Percentiles rank a stretch among this genome's conserved stretches.
Evolutionary conservation across 352 stramenopile species (phyloP).

Genomic region (Pythium sp.): DNA sequence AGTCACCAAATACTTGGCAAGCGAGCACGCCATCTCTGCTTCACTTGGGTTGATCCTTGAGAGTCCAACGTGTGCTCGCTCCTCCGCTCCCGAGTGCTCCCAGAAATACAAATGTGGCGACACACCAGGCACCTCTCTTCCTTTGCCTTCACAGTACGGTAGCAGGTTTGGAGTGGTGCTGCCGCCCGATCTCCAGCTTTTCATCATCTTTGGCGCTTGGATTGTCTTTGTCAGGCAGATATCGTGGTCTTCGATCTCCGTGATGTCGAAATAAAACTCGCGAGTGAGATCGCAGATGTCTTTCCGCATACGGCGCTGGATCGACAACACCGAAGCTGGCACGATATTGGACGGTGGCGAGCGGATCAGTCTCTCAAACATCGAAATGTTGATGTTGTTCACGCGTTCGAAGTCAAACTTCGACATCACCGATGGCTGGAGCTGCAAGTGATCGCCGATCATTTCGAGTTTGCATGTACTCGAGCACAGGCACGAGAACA

Average conservation of each 20-base stretch:
- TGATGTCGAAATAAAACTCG: slow-evolving; percentile 78
- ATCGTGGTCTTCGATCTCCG: slow-evolving; percentile 76
- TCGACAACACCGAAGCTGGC: slow-evolving; percentile 76
- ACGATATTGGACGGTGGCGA: slow-evolving; percentile 58
- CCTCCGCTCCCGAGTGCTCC: slow-evolving; percentile 65
- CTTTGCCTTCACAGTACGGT: slow-evolving; percentile 33
- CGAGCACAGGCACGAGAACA: slow-evolving; percentile 81
- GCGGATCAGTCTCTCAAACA: slow-evolving; percentile 88
- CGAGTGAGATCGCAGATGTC: slow-evolving; percentile 87
- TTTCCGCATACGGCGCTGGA: slow-evolving; percentile 86
- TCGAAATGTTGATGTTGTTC: slow-evolving; percentile 88
- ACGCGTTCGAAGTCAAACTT: slow-evolving; percentile 81
- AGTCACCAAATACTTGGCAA: slow-evolving; percentile 74
- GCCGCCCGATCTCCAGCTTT: slow-evolving; percentile 1
- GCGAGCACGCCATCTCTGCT: slow-evolving; percentile 71
- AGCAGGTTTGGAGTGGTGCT: slow-evolving; percentile 10
- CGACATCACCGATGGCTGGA: slow-evolving; percentile 81
- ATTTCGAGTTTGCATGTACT: slow-evolving; percentile 87
- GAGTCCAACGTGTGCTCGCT: slow-evolving; percentile 64
- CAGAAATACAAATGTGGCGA: slow-evolving; percentile 83
- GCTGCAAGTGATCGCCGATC: slow-evolving; percentile 87
- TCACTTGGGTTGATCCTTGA: slow-evolving; percentile 74
- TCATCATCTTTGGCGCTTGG: slow-evolving; percentile 4
- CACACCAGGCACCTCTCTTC: slow-evolving; percentile 78
- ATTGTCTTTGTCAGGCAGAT: slow-evolving; percentile 62